phyloP scores from a whole-genome alignment of 2,329 filamentous ascomycete species.

The Lecanicillium sp. region DNA sequence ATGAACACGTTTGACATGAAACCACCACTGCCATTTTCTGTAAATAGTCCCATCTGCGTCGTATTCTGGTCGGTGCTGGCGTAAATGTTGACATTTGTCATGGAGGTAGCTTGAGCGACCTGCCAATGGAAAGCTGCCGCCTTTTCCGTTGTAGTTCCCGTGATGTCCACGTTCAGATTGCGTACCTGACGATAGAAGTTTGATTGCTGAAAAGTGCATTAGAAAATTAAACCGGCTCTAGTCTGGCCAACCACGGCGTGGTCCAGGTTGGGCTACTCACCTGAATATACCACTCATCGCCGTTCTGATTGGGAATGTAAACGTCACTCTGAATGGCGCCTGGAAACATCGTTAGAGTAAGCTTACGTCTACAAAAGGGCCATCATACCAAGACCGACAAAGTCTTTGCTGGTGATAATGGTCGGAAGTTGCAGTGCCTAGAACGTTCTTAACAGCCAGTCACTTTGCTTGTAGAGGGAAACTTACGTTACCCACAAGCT shows the following conservation, averaged over 20 bases:
- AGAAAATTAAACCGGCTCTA: no score
- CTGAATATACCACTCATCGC: constrained; percentile 6
- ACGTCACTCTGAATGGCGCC: constrained; percentile 6
- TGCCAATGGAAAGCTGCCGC: constrained; percentile 51
- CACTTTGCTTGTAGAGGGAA: not conserved
- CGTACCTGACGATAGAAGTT: constrained; percentile 58
- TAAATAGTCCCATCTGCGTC: constrained; percentile 1
- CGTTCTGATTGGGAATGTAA: constrained; percentile 3
- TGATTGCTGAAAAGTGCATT: no score
- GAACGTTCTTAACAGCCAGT: not conserved
- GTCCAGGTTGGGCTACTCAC: no score
- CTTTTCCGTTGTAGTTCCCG: constrained; percentile 34
- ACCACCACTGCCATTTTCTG: constrained; percentile 1
- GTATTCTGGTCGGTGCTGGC: constrained; percentile 12
- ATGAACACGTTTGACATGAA: constrained; percentile 4
- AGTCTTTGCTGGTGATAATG: not conserved
- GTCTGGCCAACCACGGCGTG: no score
- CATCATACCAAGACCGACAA: not conserved
- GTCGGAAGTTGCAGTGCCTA: not conserved
- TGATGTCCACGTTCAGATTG: constrained; percentile 41
- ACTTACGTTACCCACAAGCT: constrained; percentile 2
- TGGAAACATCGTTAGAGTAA: no score
- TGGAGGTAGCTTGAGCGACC: constrained; percentile 45
- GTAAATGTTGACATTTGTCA: constrained; percentile 41
- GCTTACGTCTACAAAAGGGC: no score